A percentile compares a stretch with the other conserved stretches of the same genome.
phyloP scores from a whole-genome alignment of 768 basidiomycete species.

The Lactarius pseudohatsudake region DNA sequence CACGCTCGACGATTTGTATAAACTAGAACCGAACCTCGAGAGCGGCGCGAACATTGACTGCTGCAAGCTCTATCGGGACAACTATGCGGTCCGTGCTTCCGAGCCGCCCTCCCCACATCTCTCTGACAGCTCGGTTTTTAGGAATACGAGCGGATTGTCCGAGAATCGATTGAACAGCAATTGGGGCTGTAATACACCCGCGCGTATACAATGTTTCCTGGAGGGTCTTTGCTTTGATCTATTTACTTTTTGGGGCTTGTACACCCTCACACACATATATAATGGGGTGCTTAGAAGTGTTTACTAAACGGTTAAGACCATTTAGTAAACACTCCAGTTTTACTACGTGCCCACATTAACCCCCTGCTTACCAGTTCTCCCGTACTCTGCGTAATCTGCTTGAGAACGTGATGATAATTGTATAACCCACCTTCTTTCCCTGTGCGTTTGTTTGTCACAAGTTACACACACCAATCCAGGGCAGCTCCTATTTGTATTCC shows the following conservation, averaged over 20 bases:
- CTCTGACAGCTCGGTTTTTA: conserved; percentile 28
- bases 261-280: not conserved
- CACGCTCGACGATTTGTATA: not conserved
- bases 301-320: not conserved
- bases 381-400: not conserved
- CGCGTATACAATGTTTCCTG: not conserved
- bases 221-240: not conserved
- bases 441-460: not conserved
- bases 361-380: not conserved
- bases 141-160: conserved; percentile 89
- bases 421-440: not conserved
- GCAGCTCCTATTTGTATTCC: not conserved
- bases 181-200: conserved; percentile 58
- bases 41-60: conserved; percentile 97
- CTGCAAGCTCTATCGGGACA: conserved; percentile 94
- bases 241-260: not conserved
- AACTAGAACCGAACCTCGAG: conserved; percentile 90
- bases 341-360: not conserved
- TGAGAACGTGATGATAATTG: not conserved
- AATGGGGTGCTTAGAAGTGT: not conserved
- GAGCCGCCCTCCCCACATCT: no score
- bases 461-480: not conserved
- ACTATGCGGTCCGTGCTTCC: conserved; percentile 50
- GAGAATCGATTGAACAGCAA: conserved; percentile 81
- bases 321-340: not conserved